Conservation (phyloP, 805 yeast genomes). For the Ogataea thermomethanolica region DNA sequence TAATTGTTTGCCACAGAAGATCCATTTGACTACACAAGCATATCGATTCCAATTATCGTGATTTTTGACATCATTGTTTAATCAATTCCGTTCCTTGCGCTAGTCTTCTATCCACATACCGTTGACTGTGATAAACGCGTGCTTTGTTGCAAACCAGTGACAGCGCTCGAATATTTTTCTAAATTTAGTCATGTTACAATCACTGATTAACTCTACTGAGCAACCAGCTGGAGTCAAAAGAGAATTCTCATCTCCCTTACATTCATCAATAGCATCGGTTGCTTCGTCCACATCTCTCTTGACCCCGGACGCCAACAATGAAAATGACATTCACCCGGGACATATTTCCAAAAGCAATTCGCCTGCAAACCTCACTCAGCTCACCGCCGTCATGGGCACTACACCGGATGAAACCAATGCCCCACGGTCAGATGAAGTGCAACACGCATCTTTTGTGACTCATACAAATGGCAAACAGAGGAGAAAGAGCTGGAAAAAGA, state of each 20-base stretch:
- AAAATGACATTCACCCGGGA: neutral
- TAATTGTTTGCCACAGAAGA: neutral
- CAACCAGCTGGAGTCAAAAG: constrained; percentile 14
- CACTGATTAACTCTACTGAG: constrained; percentile 16
- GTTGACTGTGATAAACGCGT: constrained; percentile 13
- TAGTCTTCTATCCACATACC: too few species aligned
- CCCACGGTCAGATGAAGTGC: constrained; percentile 8
- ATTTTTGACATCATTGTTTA: too few species aligned
- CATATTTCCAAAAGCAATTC: neutral
- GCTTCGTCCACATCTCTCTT: constrained; percentile 8
- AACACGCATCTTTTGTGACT: neutral
- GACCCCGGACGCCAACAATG: neutral
- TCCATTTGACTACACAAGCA: neutral
- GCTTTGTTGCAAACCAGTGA: constrained; percentile 4
- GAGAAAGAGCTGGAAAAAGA: constrained; percentile 20
- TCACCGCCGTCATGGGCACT: constrained; percentile 8
- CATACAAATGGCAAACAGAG: constrained; percentile 10
- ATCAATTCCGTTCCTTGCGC: too few species aligned
- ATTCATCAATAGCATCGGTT: constrained; percentile 9
- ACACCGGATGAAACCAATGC: constrained; percentile 1
- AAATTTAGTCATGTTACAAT: constrained; percentile 14
- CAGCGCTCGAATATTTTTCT: constrained; percentile 8
- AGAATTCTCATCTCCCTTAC: constrained; percentile 15
- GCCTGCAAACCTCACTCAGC: constrained; percentile 5
- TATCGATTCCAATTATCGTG: too few species aligned